A percentile compares a stretch with the other conserved stretches of the same genome.
phyloP scores from a whole-genome alignment of 805 yeast genomes.

The Candida oleophila region DNA sequence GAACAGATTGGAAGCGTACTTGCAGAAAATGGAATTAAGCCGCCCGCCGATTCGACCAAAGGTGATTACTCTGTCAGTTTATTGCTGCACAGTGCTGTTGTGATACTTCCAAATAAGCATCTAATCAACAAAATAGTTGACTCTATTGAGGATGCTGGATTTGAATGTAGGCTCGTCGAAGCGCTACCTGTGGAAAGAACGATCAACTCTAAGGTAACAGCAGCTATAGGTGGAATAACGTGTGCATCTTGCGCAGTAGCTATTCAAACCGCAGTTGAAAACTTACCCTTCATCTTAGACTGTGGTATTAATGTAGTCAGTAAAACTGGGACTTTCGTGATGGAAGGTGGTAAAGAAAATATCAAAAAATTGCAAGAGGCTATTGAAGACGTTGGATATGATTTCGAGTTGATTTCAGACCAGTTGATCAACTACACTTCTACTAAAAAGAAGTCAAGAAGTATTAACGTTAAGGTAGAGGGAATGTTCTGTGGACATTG shows the following conservation, averaged over 20 bases:
- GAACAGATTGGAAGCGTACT: constrained; percentile 28
- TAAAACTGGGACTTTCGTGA: constrained; percentile 61
- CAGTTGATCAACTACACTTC: constrained; percentile 47
- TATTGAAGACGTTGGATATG: constrained; percentile 69
- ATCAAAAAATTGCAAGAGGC: constrained; percentile 45
- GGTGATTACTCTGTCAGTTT: constrained; percentile 49
- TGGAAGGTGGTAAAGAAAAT: constrained; percentile 41
- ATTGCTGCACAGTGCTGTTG: constrained; percentile 52
- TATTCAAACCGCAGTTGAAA: constrained; percentile 45
- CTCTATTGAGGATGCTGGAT: constrained; percentile 31
- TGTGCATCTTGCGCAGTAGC: constrained; percentile 71
- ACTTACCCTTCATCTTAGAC: constrained; percentile 52
- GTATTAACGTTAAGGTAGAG: constrained; percentile 52
- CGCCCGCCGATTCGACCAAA: constrained; percentile 8
- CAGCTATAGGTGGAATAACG: constrained; percentile 70
- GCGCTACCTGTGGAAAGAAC: constrained; percentile 56
- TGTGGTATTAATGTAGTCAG: constrained; percentile 57
- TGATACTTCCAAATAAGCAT: constrained; percentile 52
- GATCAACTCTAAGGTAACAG: constrained; percentile 50
- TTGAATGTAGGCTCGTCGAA: constrained; percentile 53
- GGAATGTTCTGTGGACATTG: constrained; percentile 77
- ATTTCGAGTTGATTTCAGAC: constrained; percentile 46
- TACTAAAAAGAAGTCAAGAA: constrained; percentile 50
- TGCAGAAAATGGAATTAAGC: constrained; percentile 9
- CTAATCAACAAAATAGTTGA: constrained; percentile 31